Base-by-base conservation (phyloP, 2,329 filamentous ascomycete genomes). In the Aotearoamyces nothofagi region DNA sequence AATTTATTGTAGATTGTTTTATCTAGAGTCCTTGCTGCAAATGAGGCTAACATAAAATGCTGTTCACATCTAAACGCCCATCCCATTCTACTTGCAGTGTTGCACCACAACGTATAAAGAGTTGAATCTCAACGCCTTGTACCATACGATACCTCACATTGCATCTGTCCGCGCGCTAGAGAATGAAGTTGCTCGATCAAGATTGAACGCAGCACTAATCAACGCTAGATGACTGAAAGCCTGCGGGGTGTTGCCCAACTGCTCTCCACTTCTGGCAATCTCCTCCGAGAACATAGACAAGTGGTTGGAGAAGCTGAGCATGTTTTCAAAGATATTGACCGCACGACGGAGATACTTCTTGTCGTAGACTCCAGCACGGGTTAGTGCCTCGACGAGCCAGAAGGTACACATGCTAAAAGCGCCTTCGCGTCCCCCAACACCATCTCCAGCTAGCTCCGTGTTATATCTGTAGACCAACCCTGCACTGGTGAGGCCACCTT, bases 341-440 rank as follows among this genome's bases (percentile, higher is more conserved):
- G 78, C 69, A 8, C 62, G 57, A 9, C 57, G 49, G 12, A 75
- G 55, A 39, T 79, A 78, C 37, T 67, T 72, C n/a, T 58, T 57
- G 38, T 79, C 70, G 47, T 78, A 76, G 26, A 61, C 55, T 39
- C 65, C 56, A 39, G 77, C 77, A 17, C 78, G 63, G 16, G 77
- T 80, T 53, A 84, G 63, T 14, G 78, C 77, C 52, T 84, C 79
- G 9, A 84, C 76, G 1, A 83, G 66, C 79, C 79, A 84, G 49
- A 84, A 84, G 1, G 78, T 84, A 45, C 78, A 82, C 77, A 84
- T 83, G 44, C 66, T 73, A 46, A 84, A 84, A 12, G 78, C 77
- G 13, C 79, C 79, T 52, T 84, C 78, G 29, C 66, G 61, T 11
- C 78, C 78, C 20, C 77, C 76, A 6, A 84, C 75, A 75, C 75